These are phyloP conservation scores for Neonectria neomacrospora DNA, from an alignment of 2,329 filamentous ascomycete species.

Conservation along the genomic window DNA sequence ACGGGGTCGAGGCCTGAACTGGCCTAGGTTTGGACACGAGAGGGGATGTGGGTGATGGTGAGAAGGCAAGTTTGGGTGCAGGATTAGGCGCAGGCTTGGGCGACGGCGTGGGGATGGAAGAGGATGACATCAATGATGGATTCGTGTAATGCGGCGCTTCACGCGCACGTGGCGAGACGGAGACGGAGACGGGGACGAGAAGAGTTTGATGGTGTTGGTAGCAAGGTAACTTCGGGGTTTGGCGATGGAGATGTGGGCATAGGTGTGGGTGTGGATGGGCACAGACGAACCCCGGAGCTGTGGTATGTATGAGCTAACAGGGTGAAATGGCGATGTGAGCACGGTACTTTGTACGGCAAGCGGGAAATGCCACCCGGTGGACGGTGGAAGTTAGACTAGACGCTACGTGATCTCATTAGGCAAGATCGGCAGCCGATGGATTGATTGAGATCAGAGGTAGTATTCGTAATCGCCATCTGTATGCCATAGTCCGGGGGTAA, in stretches of 20 bases:
- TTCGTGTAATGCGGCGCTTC: conserved; percentile 1
- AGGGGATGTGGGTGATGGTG: background rate
- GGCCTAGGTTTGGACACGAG: conserved; percentile 15
- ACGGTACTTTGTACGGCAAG: background rate
- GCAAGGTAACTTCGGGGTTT: background rate
- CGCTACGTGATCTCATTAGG: conserved; percentile 16
- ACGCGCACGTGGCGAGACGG: conserved; percentile 15
- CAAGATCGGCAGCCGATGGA: conserved; percentile 10
- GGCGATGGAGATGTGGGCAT: background rate
- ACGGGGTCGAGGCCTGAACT: conserved; percentile 9
- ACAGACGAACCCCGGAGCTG: background rate
- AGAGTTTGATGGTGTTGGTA: conserved; percentile 1
- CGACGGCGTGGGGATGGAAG: conserved; percentile 15
- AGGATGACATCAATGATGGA: conserved; percentile 23
- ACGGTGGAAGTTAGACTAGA: conserved; percentile 7
- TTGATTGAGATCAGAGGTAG: conserved; percentile 1
- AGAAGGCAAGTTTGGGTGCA: background rate
- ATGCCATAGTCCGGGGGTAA: background rate
- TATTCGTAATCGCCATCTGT: background rate
- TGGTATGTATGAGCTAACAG: background rate
- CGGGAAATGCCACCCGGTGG: background rate
- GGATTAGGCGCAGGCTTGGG: background rate
- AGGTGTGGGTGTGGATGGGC: background rate
- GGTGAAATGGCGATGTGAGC: background rate
- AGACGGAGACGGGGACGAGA: background rate